These are phyloP conservation scores for Aspergillus ustus DNA, from an alignment of 2,329 filamentous ascomycete genomes.

Conservation along the genomic window DNA sequence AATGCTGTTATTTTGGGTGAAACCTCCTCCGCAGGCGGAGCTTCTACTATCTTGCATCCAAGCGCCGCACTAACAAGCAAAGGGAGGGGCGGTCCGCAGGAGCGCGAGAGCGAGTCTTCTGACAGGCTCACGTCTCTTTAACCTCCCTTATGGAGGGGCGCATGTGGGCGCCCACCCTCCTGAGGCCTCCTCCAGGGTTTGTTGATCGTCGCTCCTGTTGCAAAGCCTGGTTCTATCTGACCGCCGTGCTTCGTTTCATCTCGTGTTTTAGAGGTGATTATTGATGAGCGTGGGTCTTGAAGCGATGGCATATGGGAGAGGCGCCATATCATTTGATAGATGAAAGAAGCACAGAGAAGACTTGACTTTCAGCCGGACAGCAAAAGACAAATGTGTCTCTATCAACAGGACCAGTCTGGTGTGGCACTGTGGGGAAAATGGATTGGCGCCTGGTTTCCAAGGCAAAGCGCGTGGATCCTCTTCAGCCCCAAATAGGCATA, in stretches of 20 bases:
- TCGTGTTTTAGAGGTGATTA: conserved; percentile 4
- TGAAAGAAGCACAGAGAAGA: background rate
- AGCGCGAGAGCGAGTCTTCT: conserved; percentile 24
- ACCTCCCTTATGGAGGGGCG: conserved; percentile 10
- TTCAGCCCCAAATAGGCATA: conserved; percentile 20
- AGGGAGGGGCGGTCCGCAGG: conserved; percentile 12
- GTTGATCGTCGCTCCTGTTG: conserved; percentile 19
- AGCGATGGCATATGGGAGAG: background rate
- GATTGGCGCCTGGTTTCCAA: conserved; percentile 21
- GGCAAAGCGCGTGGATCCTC: conserved; percentile 12
- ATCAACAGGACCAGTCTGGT: background rate
- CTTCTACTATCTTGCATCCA: background rate
- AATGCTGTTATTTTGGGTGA: conserved; percentile 4
- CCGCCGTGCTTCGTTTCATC: conserved; percentile 15
- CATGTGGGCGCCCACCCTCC: conserved; percentile 9
- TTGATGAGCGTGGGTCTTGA: background rate
- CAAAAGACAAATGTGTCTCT: background rate
- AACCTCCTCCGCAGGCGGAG: background rate
- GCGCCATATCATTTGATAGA: background rate
- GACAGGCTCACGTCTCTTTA: conserved; percentile 23
- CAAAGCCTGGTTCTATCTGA: conserved; percentile 11
- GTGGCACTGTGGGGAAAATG: background rate
- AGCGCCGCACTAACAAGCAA: conserved; percentile 20
- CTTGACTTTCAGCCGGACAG: background rate
- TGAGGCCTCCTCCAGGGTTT: conserved; percentile 2